These are phyloP conservation scores for Aspergillus ochraceus DNA, from an alignment of 2,329 filamentous ascomycete species.

Conservation along the genomic window DNA sequence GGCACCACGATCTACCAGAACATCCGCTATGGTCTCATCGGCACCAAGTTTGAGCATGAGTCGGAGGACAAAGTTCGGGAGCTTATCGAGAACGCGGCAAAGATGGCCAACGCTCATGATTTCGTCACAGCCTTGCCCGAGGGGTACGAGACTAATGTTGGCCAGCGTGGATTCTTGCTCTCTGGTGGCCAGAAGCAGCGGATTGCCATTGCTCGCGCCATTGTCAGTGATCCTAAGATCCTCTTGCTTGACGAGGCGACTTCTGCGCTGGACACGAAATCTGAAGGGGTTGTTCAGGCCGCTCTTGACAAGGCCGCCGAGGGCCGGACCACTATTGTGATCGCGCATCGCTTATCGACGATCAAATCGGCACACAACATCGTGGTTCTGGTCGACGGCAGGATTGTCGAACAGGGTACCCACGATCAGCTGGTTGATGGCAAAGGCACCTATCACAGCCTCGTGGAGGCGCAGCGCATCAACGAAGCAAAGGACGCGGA, in stretches of 20 bases:
- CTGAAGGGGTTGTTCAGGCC: slow-evolving; percentile 90
- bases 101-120: slow-evolving; percentile 90
- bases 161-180: slow-evolving; percentile 86
- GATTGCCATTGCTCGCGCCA: slow-evolving; percentile 87
- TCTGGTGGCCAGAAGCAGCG: slow-evolving; percentile 97
- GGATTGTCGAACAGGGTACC: slow-evolving; percentile 89
- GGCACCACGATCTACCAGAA: slow-evolving; percentile 86
- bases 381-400: slow-evolving; percentile 81
- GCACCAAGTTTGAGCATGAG: slow-evolving; percentile 71
- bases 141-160: slow-evolving; percentile 91
- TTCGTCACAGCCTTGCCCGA: slow-evolving; percentile 82
- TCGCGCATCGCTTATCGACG: slow-evolving; percentile 91
- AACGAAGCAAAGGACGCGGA: slow-evolving; percentile 52
- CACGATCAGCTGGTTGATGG: slow-evolving; percentile 75
- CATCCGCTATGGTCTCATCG: slow-evolving; percentile 86
- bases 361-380: slow-evolving; percentile 96
- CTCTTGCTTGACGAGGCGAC: slow-evolving; percentile 94
- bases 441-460: slow-evolving; percentile 73
- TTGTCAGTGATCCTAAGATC: slow-evolving; percentile 89
- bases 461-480: slow-evolving; percentile 88
- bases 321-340: slow-evolving; percentile 91
- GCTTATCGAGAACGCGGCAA: slow-evolving; percentile 76
- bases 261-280: slow-evolving; percentile 88
- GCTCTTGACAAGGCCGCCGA: slow-evolving; percentile 82
- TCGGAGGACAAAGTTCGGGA: slow-evolving; percentile 67